Evolutionary conservation across 768 basidiomycete genomes (phyloP).

Genomic region (Lentinula aciculospora): DNA sequence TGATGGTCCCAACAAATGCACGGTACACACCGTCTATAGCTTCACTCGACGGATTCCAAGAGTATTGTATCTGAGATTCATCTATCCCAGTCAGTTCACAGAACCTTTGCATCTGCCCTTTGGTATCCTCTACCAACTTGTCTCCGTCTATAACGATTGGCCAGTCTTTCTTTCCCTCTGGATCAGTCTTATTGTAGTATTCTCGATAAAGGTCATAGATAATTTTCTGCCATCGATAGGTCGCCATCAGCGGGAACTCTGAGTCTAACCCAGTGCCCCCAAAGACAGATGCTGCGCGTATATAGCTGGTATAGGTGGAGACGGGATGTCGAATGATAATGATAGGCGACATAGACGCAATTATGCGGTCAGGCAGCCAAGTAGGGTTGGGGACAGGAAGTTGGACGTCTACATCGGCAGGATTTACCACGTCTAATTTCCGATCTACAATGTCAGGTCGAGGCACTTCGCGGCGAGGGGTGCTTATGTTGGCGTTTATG

Average conservation of each 20-base stretch:
- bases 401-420: not conserved
- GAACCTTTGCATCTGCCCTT: slow-evolving; percentile 6
- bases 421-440: not conserved
- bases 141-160: slow-evolving; percentile 4
- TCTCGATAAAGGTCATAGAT: slow-evolving; percentile 5
- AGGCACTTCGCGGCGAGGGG: not conserved
- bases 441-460: not conserved
- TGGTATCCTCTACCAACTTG: not conserved
- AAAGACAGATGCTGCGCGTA: not conserved
- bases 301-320: not conserved
- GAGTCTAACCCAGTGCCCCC: slow-evolving; percentile 1
- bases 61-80: not conserved
- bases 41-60: not conserved
- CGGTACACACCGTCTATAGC: not conserved
- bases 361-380: not conserved
- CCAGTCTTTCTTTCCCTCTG: not conserved
- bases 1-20: not conserved
- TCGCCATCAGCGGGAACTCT: not conserved
- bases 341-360: not conserved
- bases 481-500: not conserved
- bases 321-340: slow-evolving; percentile 7
- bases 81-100: not conserved
- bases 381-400: slow-evolving; percentile 6
- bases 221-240: not conserved
- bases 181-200: not conserved